Evolutionary conservation across 345 rosid species (phyloP), one percentile per base, ranked within the genome.

Genomic region (Citrus reticulata): DNA sequence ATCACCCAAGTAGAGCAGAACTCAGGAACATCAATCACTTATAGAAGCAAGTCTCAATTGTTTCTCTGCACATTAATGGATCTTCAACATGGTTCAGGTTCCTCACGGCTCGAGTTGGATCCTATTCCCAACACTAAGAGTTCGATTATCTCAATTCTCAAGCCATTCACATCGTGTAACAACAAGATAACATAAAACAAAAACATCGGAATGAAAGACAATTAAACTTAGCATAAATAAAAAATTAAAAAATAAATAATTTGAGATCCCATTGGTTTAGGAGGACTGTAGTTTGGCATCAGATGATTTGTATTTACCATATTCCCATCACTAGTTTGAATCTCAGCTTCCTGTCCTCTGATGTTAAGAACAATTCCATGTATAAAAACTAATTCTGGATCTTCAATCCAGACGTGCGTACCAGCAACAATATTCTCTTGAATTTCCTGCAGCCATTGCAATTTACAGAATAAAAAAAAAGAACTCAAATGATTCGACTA

Each of bases 401-500:
- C 93, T 81, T 67, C 91, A 78, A 92, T 87, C 98, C 98, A 95
- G 59, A 95, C 83, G 83, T 87, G 94, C 75, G 93, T 83, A 80
- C 93, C 97, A 59, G 85, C 82, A 60, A 78, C 68, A 64, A 95
- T 82, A 49, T 84, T 86, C 62, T 72, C 80, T 29, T 81, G 73
- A 83, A 83, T 85, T 22, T 71, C 86, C 90, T 86, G 86, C 72
- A 80, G 22, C 62, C 42, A 9, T 58, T 39, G 22, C 42, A 65
- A 51, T 14, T 80, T 82, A 76, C 40, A 5, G 57, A 42, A 35
- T 0, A 46, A 65, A 70, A 81, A 74, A 22, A 46, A 46, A 39
- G 61, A 75, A 17, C 67, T 27, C 39, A 66, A 73, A 63, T 71
- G 66, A 30, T 60, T 80, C 77, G 49, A 24, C 64, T 17, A 8